Conservation (phyloP, 352 stramenopile species). For the Phytophthora hibernalis region DNA sequence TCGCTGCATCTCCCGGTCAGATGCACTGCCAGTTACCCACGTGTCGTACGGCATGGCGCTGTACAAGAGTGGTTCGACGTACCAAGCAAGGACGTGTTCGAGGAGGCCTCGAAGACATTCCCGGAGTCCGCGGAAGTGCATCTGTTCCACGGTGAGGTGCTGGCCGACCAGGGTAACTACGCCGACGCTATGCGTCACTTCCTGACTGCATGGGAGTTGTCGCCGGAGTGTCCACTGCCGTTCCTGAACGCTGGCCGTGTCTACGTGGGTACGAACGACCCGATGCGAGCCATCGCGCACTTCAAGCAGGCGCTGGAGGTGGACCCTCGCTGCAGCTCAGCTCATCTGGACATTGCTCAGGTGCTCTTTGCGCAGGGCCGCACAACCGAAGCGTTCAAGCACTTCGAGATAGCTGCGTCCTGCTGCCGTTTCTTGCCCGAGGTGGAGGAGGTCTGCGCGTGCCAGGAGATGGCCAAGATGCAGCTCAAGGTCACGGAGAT, state of each 20-base stretch:
- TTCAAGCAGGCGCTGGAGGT: slow-evolving; percentile 83
- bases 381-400: slow-evolving; percentile 70
- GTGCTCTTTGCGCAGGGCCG: slow-evolving; percentile 86
- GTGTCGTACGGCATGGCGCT: slow-evolving; percentile 89
- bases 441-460: slow-evolving; percentile 83
- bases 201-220: slow-evolving; percentile 71
- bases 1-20: slow-evolving; percentile 78
- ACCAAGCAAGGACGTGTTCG: slow-evolving; percentile 85
- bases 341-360: slow-evolving; percentile 86
- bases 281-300: slow-evolving; percentile 79
- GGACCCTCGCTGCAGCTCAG: slow-evolving; percentile 79
- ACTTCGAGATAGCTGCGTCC: slow-evolving; percentile 73
- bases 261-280: slow-evolving; percentile 86
- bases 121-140: slow-evolving; percentile 79
- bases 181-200: slow-evolving; percentile 84
- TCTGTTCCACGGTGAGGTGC: slow-evolving; percentile 84
- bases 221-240: slow-evolving; percentile 77
- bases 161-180: slow-evolving; percentile 86
- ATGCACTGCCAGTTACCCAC: slow-evolving; percentile 74
- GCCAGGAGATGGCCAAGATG: slow-evolving; percentile 83
- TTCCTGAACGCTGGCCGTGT: slow-evolving; percentile 86
- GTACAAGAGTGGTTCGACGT: slow-evolving; percentile 86
- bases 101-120: slow-evolving; percentile 70
- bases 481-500: slow-evolving; percentile 87
- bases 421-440: slow-evolving; percentile 87